These are phyloP conservation scores for Oryza meyeriana DNA, from an alignment of 176 grass and related monocot species.

Conservation along the genomic window DNA sequence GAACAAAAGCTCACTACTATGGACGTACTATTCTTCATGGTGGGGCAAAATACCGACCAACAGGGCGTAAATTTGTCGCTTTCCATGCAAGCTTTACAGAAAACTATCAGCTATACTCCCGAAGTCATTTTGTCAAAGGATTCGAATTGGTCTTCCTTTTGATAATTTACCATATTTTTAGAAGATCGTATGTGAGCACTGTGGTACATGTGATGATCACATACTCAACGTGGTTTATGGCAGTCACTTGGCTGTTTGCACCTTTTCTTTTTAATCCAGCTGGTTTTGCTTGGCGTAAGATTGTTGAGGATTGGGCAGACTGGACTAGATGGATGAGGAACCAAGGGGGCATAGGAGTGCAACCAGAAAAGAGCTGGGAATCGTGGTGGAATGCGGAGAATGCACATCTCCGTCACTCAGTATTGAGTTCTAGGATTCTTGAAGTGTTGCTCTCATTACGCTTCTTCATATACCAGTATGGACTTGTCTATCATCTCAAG, in stretches of 20 bases:
- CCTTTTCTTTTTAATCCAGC: constrained; percentile 95
- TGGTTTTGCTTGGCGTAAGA: constrained; percentile 87
- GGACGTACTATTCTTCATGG: constrained; percentile 93
- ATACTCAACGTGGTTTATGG: constrained; percentile 97
- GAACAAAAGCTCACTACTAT: constrained; percentile 94
- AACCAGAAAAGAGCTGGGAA: constrained; percentile 94
- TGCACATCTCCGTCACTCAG: constrained; percentile 76
- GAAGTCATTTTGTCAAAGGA: constrained; percentile 96
- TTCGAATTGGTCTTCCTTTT: constrained; percentile 85
- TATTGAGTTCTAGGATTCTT: constrained; percentile 69
- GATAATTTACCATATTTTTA: constrained; percentile 82
- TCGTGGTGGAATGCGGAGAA: constrained; percentile 96
- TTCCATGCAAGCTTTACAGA: constrained; percentile 92
- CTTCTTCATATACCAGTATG: constrained; percentile 98
- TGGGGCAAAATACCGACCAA: constrained; percentile 81
- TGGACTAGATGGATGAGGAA: constrained; percentile 96
- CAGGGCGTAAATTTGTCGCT: constrained; percentile 87
- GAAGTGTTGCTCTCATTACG: constrained; percentile 76
- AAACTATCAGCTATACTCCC: constrained; percentile 89
- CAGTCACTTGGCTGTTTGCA: constrained; percentile 79
- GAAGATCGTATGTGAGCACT: constrained; percentile 59
- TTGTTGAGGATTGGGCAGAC: constrained; percentile 86
- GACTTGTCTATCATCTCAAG: constrained; percentile 92
- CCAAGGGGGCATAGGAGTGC: constrained; percentile 81
- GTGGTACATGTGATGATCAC: constrained; percentile 80